Conservation (phyloP, 2,329 filamentous ascomycete genomes). For the Colletotrichum liaoningense region DNA sequence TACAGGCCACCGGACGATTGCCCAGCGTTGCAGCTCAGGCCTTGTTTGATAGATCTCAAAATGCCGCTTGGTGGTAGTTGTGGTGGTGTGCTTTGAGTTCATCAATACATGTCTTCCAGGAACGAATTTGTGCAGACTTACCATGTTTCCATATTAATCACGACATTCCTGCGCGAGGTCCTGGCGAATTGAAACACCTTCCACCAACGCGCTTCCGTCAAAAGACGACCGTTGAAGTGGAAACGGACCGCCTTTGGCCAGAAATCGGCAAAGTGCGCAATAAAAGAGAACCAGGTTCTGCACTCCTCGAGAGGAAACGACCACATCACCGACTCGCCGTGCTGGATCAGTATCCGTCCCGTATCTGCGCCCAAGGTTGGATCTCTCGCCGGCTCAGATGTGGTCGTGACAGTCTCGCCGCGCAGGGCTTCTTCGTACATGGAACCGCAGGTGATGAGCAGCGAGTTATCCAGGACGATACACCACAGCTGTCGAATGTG, state of each 20-base stretch:
- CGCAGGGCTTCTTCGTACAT: conserved; percentile 48
- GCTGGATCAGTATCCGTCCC: conserved; percentile 48
- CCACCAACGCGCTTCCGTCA: conserved; percentile 45
- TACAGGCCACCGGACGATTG: background rate
- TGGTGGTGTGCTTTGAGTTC: conserved; percentile 4
- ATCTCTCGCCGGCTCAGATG: conserved; percentile 43
- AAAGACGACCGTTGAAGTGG: conserved; percentile 43
- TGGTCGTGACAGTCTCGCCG: conserved; percentile 45
- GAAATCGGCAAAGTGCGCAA: conserved; percentile 55
- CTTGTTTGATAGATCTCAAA: conserved; percentile 8
- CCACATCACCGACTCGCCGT: conserved; percentile 51
- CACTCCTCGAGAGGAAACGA: conserved; percentile 52
- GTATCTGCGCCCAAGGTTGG: conserved; percentile 26
- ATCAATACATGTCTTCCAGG: background rate
- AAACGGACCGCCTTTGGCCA: conserved; percentile 55
- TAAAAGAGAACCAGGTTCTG: conserved; percentile 56
- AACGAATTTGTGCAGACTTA: background rate
- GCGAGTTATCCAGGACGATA: conserved; percentile 54
- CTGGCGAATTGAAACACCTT: conserved; percentile 43
- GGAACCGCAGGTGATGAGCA: conserved; percentile 56
- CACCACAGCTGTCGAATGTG: conserved; percentile 62
- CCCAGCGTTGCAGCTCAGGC: background rate
- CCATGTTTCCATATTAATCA: conserved; percentile 37
- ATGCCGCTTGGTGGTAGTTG: conserved; percentile 30
- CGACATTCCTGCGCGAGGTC: conserved; percentile 37